Conservation (phyloP, 148 eudicot species). For the Nepenthes gracilis region DNA sequence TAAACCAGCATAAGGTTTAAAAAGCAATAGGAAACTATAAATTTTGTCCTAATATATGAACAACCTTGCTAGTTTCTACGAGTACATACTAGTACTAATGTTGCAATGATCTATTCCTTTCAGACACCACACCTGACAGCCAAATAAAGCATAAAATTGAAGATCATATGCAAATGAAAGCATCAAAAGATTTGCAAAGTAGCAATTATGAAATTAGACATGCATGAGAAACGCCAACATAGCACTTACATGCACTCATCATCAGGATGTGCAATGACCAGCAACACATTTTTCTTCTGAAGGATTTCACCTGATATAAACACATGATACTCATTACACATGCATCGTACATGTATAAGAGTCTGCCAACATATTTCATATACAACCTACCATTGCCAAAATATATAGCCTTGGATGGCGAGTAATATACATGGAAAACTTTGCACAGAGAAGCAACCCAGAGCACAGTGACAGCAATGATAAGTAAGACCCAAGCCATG, state of each 20-base stretch:
- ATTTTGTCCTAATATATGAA: background rate
- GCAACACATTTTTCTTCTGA: conserved; percentile 44
- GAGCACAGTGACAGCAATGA: conserved; percentile 11
- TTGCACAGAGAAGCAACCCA: conserved; percentile 31
- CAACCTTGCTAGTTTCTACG: no score
- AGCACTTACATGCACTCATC: conserved; percentile 84
- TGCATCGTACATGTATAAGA: background rate
- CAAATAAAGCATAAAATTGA: background rate
- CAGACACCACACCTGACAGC: background rate
- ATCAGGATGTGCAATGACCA: conserved; percentile 95
- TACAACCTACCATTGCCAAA: conserved; percentile 19
- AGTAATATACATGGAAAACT: conserved; percentile 14
- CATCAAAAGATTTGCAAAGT: background rate
- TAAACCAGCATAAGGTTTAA: background rate
- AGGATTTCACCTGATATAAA: conserved; percentile 12
- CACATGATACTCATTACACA: background rate
- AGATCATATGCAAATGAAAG: background rate
- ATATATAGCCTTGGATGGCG: conserved; percentile 14
- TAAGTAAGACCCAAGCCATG: conserved; percentile 2
- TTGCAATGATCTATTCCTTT: no score
- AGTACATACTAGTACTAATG: no score
- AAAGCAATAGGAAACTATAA: background rate
- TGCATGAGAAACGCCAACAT: background rate
- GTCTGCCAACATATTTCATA: background rate
- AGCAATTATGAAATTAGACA: background rate